These are phyloP conservation scores for Platanthera zijinensis DNA, from an alignment of 106 monocot genomes.

Conservation along the genomic window DNA sequence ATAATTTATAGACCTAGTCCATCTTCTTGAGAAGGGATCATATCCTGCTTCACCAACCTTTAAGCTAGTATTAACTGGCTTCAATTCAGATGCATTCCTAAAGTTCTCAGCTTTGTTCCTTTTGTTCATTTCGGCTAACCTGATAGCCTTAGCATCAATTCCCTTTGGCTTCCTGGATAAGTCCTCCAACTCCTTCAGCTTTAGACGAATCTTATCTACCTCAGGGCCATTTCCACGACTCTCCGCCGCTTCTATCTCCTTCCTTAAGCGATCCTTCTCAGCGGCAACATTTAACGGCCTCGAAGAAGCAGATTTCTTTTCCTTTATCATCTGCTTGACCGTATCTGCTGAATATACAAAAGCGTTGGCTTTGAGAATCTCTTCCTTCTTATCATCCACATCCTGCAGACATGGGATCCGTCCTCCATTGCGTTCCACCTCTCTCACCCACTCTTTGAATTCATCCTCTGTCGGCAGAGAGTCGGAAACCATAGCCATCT, in stretches of 20 bases:
- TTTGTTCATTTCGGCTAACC: slow-evolving; percentile 81
- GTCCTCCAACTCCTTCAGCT: slow-evolving; percentile 54
- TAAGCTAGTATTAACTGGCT: slow-evolving; percentile 65
- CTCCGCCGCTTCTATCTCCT: slow-evolving; percentile 61
- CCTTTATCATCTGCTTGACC: slow-evolving; percentile 86
- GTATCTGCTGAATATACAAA: slow-evolving; percentile 84
- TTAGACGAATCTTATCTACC: slow-evolving; percentile 38
- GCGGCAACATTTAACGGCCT: slow-evolving; percentile 80
- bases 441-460: slow-evolving; percentile 57
- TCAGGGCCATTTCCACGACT: slow-evolving; percentile 50
- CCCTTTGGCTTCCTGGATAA: slow-evolving; percentile 29
- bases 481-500: slow-evolving; percentile 86
- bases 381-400: slow-evolving; percentile 58
- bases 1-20: slow-evolving; percentile 92
- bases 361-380: slow-evolving; percentile 40
- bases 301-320: slow-evolving; percentile 67
- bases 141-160: slow-evolving; percentile 72
- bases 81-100: slow-evolving; percentile 76
- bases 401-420: slow-evolving; percentile 44
- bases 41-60: slow-evolving; percentile 92
- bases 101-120: slow-evolving; percentile 89
- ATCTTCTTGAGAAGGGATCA: slow-evolving; percentile 92
- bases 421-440: slow-evolving; percentile 43
- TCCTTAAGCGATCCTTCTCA: slow-evolving; percentile 80
- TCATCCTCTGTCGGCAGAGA: slow-evolving; percentile 51